Conservation (phyloP, 352 stramenopile species). For the Phytophthora parvispora region DNA sequence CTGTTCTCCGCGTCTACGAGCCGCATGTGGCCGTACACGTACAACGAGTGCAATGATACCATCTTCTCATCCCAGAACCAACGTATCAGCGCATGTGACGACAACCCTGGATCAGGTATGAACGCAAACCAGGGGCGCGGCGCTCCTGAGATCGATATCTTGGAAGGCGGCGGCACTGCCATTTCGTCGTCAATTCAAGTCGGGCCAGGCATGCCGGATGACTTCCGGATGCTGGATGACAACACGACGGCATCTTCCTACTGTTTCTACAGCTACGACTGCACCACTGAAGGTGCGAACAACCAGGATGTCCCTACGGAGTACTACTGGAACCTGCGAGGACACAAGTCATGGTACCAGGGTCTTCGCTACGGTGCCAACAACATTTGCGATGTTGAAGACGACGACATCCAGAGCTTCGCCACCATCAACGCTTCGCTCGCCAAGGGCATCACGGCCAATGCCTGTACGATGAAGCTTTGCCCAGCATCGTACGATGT, state of each 20-base stretch:
- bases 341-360: slow-evolving; percentile 34
- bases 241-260: slow-evolving; percentile 31
- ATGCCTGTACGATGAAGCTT: slow-evolving; percentile 31
- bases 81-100: slow-evolving; percentile 79
- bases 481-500: slow-evolving; percentile 42
- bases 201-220: slow-evolving; percentile 49
- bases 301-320: slow-evolving; percentile 32
- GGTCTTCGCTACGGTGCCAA: slow-evolving; percentile 44
- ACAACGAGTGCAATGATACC: slow-evolving; percentile 83
- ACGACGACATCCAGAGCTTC: slow-evolving; percentile 30
- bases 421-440: slow-evolving; percentile 32
- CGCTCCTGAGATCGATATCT: slow-evolving; percentile 41
- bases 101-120: slow-evolving; percentile 88
- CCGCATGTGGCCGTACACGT: slow-evolving; percentile 94
- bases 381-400: slow-evolving; percentile 34
- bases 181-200: slow-evolving; percentile 90
- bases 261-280: slow-evolving; percentile 43
- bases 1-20: slow-evolving; percentile 22
- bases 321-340: slow-evolving; percentile 38
- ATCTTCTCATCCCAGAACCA: slow-evolving; percentile 38
- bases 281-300: slow-evolving; percentile 39
- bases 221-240: slow-evolving; percentile 37
- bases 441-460: slow-evolving; percentile 36
- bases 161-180: slow-evolving; percentile 37
- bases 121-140: slow-evolving; percentile 47